Base-by-base conservation (phyloP, 208 protist genomes). In the Wallacemonas sp. region DNA sequence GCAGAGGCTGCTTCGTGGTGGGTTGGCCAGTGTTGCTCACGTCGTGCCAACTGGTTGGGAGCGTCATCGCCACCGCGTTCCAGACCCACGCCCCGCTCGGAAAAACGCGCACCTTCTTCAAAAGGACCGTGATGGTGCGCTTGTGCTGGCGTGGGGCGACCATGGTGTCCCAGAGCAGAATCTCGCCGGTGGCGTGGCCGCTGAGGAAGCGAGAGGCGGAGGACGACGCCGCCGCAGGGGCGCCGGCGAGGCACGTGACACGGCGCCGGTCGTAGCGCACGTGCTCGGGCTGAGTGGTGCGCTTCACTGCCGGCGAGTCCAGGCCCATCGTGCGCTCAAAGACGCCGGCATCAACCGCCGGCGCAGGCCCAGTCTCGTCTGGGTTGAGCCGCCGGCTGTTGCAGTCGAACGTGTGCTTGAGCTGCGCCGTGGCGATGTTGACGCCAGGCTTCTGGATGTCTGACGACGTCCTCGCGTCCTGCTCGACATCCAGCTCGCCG, bases 101-200 rank as follows among this genome's bases (percentile, higher is more conserved):
- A 38, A 85, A 86, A 31, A 82, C 48, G 1, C 61, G 1, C 14
- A 86, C 44, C 67, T 83, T 83, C 45, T 86, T 86, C 0, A 86
- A 61, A 32, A 86, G 62, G n/a, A 71, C 57, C 11, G 52, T 59
- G 31, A 59, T 20, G 52, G 16, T 59, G 29, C 52, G 22, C 32
- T 41, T 33, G 20, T 26, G 20, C n/a, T 12, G 10, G 5, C 32
- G 26, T n/a, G 52, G 52, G 11, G 29, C 52, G 5, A 77, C 39
- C 3, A 77, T 50, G 1, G 46, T 67, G 31, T 74, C 67, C 77
- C 81, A 86, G 16, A 86, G 18, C 8, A 86, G 68, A 23, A 86
- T 66, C 44, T 81, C 81, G 4, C 81, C 81, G 0, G 76, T 82
- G 23, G 76, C 81, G 36, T 86, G 81, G 2, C 81, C 81, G 22